Conservation (phyloP, 768 basidiomycete genomes). For the Leccinum ochraceum region DNA sequence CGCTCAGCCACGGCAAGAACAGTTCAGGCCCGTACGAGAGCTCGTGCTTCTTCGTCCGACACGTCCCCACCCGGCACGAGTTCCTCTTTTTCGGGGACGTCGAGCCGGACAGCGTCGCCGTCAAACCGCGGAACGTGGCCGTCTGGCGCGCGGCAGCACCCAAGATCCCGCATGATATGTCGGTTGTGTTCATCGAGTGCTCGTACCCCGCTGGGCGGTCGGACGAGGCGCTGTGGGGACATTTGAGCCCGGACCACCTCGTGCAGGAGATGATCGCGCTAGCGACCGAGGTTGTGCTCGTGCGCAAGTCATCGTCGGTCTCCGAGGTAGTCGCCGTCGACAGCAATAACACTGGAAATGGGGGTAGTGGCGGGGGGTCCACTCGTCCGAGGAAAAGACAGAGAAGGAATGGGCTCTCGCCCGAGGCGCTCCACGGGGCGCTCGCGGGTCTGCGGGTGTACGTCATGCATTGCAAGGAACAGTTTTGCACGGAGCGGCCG, state of each 20-base stretch:
- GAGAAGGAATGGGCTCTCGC: slow-evolving; percentile 36
- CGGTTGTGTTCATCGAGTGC: slow-evolving; percentile 93
- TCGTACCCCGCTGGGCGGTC: slow-evolving; percentile 78
- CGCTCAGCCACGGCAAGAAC: slow-evolving; percentile 72
- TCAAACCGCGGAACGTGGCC: slow-evolving; percentile 55
- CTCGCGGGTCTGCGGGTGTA: slow-evolving; percentile 68
- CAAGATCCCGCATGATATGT: slow-evolving; percentile 67
- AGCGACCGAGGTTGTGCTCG: slow-evolving; percentile 63
- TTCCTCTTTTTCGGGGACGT: slow-evolving; percentile 96
- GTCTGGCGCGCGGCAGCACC: slow-evolving; percentile 86
- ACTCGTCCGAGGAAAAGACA: slow-evolving; percentile 38
- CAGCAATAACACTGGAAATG: neutral
- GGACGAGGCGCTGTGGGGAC: slow-evolving; percentile 74
- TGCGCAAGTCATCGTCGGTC: slow-evolving; percentile 26
- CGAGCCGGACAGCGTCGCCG: slow-evolving; percentile 78
- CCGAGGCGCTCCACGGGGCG: slow-evolving; percentile 50
- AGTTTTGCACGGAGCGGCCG: slow-evolving; percentile 50
- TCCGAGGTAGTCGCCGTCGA: neutral
- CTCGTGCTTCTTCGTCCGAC: slow-evolving; percentile 82
- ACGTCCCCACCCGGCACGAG: slow-evolving; percentile 60
- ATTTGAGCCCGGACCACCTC: slow-evolving; percentile 81
- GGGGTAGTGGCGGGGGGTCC: neutral
- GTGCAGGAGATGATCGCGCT: slow-evolving; percentile 71
- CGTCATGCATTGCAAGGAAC: slow-evolving; percentile 88
- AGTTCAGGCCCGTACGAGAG: slow-evolving; percentile 63